A percentile compares a stretch with the other conserved stretches of the same genome.
phyloP scores from a whole-genome alignment of 2,329 filamentous ascomycete species.

The Penicillium sp. region DNA sequence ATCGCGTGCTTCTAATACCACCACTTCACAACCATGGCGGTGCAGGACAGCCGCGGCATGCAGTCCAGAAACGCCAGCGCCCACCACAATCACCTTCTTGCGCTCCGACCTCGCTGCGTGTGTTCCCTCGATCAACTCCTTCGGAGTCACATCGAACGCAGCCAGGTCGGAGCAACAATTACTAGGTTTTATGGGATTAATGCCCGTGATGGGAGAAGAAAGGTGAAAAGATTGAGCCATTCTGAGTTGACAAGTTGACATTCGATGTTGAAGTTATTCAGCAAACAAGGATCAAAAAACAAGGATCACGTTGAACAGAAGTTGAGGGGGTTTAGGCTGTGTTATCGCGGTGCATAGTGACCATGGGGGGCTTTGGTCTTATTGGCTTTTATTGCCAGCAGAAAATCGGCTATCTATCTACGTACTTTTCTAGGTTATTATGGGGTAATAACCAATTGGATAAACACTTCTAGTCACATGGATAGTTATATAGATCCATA shows the following conservation, averaged over 20 bases:
- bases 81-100: constrained; percentile 35
- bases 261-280: constrained; percentile 9
- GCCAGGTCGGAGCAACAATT: constrained; percentile 27
- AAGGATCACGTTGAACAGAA: not conserved
- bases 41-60: constrained; percentile 37
- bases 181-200: constrained; percentile 26
- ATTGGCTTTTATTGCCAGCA: constrained; percentile 3
- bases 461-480: not conserved
- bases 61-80: constrained; percentile 39
- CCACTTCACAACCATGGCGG: constrained; percentile 37
- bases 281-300: not conserved
- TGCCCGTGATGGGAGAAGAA: constrained; percentile 13
- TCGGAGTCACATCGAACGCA: constrained; percentile 20
- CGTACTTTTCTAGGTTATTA: not conserved
- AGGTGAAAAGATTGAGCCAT: constrained; percentile 32
- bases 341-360: not conserved
- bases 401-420: not conserved
- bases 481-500: no score
- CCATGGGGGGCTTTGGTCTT: not conserved
- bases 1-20: constrained; percentile 37
- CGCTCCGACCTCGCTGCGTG: constrained; percentile 22
- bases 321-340: not conserved
- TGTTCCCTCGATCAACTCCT: constrained; percentile 23
- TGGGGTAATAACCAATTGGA: not conserved
- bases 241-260: constrained; percentile 34